A percentile compares a stretch with the other conserved stretches of the same genome.
Conservation (phyloP, 768 basidiomycete genomes). For the Imleria badia region DNA sequence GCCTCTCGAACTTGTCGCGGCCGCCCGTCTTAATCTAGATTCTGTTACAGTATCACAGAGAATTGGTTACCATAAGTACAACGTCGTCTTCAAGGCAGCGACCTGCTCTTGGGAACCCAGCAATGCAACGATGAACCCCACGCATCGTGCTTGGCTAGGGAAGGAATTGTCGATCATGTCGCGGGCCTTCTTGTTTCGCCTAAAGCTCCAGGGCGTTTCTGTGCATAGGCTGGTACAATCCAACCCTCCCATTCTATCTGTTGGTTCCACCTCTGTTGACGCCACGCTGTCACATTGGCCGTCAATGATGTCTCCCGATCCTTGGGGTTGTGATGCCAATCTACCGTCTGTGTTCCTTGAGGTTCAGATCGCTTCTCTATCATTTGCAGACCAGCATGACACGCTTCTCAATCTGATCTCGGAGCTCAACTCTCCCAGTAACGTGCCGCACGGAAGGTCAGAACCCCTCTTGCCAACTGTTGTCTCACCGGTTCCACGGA, state of each 20-base stretch:
- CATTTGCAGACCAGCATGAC: conserved; percentile 55
- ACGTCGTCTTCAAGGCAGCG: conserved; percentile 42
- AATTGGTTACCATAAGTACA: conserved; percentile 39
- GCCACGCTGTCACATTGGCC: conserved; percentile 62
- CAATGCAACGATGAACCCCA: conserved; percentile 39
- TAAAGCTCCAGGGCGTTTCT: conserved; percentile 42
- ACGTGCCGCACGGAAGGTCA: conserved; percentile 1
- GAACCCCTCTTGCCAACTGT: conserved; percentile 28
- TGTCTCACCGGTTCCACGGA: conserved; percentile 47
- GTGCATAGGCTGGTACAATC: conserved; percentile 45
- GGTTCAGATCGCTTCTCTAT: conserved; percentile 43
- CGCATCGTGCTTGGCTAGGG: conserved; percentile 59
- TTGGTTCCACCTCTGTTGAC: conserved; percentile 33
- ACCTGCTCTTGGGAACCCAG: conserved; percentile 46
- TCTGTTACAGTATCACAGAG: conserved; percentile 46
- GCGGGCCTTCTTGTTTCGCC: conserved; percentile 47
- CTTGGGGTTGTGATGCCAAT: conserved; percentile 50
- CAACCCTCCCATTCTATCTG: conserved; percentile 24
- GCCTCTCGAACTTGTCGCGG: conserved; percentile 36
- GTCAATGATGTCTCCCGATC: conserved; percentile 40
- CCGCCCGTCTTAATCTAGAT: conserved; percentile 43
- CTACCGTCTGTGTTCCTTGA: conserved; percentile 53
- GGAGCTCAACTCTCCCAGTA: conserved; percentile 18
- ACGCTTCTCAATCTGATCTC: conserved; percentile 42
- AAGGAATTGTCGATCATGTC: conserved; percentile 36